Evolutionary conservation across 169 alveolate species (phyloP).

Genomic region (Eimeria acervulina): DNA sequence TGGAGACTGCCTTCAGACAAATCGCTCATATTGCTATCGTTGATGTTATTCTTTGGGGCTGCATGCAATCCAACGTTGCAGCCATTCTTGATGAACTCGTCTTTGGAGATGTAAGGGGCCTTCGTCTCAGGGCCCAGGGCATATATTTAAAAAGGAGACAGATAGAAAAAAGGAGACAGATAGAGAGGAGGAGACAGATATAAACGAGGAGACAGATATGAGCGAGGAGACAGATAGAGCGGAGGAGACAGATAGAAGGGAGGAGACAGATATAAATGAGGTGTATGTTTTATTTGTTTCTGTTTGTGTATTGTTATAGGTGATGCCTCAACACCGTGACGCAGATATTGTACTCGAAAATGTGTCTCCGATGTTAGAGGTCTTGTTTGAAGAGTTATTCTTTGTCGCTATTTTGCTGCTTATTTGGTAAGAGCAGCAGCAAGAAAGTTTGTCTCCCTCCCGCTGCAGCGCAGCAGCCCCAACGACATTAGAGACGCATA

Average conservation of each 20-base stretch:
- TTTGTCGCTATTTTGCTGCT: constrained; percentile 89
- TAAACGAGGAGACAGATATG: no score
- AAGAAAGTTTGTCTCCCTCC: no score
- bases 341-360: constrained; percentile 78
- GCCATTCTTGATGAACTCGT: constrained; percentile 88
- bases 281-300: not conserved
- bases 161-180: not conserved
- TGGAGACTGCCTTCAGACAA: constrained; percentile 91
- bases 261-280: not conserved
- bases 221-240: not conserved
- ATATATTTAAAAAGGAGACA: not conserved
- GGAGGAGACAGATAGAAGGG: not conserved
- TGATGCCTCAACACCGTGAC: constrained; percentile 69
- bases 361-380: constrained; percentile 87
- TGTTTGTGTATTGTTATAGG: not conserved
- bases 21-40: constrained; percentile 91
- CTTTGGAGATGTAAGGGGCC: constrained; percentile 87
- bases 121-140: no score
- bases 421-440: constrained; percentile 86
- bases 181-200: no score
- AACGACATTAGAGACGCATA: not conserved
- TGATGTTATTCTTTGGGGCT: constrained; percentile 90
- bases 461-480: not conserved
- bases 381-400: constrained; percentile 89
- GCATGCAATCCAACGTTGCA: constrained; percentile 91